Conservation (phyloP, 768 basidiomycete species). For the Boletus patriciae region DNA sequence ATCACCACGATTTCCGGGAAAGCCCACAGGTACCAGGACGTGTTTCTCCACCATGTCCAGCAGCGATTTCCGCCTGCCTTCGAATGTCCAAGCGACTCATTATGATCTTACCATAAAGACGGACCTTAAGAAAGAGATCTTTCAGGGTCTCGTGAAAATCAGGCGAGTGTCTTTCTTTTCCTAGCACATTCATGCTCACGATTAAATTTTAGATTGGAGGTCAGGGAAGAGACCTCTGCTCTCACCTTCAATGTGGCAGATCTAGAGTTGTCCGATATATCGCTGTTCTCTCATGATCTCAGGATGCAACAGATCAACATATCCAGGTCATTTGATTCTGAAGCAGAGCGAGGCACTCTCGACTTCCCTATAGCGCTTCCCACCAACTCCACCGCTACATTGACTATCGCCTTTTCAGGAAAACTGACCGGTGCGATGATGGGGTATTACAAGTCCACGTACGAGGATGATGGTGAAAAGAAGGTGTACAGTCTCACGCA, state of each 20-base stretch:
- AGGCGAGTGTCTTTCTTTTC: slow-evolving; percentile 42
- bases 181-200: background rate
- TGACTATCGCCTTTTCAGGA: slow-evolving; percentile 70
- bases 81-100: slow-evolving; percentile 65
- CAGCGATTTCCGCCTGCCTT: slow-evolving; percentile 54
- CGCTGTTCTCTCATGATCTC: slow-evolving; percentile 55
- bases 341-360: slow-evolving; percentile 65
- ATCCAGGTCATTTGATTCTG: slow-evolving; percentile 54
- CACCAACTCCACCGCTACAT: slow-evolving; percentile 64
- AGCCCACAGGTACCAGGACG: background rate
- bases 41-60: slow-evolving; percentile 15
- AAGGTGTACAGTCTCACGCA: slow-evolving; percentile 82
- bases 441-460: slow-evolving; percentile 77
- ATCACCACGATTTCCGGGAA: background rate
- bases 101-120: slow-evolving; percentile 81
- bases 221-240: slow-evolving; percentile 57
- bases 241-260: slow-evolving; percentile 67
- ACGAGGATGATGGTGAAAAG: slow-evolving; percentile 61
- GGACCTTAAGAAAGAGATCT: slow-evolving; percentile 74
- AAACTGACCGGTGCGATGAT: slow-evolving; percentile 71
- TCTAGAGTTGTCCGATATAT: slow-evolving; percentile 57
- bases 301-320: slow-evolving; percentile 47
- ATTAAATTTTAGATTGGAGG: slow-evolving; percentile 51
- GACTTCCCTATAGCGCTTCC: slow-evolving; percentile 58
- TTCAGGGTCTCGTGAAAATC: slow-evolving; percentile 75